phyloP scores from a whole-genome alignment of 306 rosid genomes.

The Comarum palustre region DNA sequence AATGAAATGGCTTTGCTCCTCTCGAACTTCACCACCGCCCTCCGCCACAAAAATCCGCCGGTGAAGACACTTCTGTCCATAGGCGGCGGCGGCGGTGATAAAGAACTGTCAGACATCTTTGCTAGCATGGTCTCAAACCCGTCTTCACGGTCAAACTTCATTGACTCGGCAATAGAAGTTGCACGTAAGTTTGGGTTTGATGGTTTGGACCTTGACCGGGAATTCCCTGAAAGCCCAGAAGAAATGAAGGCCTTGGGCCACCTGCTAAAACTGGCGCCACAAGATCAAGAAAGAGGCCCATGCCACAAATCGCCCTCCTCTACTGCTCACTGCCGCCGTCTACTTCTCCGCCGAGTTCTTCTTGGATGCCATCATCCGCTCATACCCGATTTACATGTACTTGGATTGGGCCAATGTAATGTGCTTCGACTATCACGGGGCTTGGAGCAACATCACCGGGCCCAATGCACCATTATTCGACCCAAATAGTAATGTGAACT shows the following conservation, averaged over 20 bases:
- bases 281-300: conserved; percentile 33
- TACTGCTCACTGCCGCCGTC: conserved; percentile 62
- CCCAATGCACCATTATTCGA: conserved; percentile 42
- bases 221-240: conserved; percentile 43
- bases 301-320: conserved; percentile 24
- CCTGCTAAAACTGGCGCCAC: conserved; percentile 37
- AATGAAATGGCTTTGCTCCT: conserved; percentile 30
- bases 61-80: conserved; percentile 48
- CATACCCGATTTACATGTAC: conserved; percentile 47
- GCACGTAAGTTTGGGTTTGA: conserved; percentile 60
- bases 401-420: conserved; percentile 66
- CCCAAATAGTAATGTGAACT: conserved; percentile 40
- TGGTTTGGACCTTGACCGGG: conserved; percentile 76
- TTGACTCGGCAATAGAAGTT: conserved; percentile 45
- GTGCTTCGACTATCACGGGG: conserved; percentile 56
- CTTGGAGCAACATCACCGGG: conserved; percentile 49
- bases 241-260: conserved; percentile 43
- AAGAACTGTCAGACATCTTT: conserved; percentile 14
- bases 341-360: conserved; percentile 49
- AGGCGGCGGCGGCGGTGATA: conserved; percentile 41
- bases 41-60: conserved; percentile 29
- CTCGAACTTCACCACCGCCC: conserved; percentile 41
- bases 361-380: conserved; percentile 13
- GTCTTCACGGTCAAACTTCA: conserved; percentile 52
- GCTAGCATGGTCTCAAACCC: conserved; percentile 37